Base-by-base conservation (phyloP, 768 basidiomycete species). In the Artomyces pyxidatus region DNA sequence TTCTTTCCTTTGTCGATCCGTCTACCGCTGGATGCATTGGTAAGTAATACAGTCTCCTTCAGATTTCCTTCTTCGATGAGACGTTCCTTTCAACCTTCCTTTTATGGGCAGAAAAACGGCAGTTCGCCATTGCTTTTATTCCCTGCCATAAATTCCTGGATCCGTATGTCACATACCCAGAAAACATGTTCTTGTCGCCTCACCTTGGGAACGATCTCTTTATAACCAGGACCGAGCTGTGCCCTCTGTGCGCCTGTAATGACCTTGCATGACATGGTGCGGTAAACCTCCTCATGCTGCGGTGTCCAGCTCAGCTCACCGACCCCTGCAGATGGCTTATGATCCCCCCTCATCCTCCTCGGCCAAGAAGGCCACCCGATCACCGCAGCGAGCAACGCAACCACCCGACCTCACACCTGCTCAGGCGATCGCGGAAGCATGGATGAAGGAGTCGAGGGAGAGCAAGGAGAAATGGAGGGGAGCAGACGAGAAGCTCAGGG, bases 371-470 rank as follows among this genome's bases (percentile, higher is more conserved):
- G 60, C 37, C 41, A 48, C 30, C 23, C 55, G 44, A 53, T 47
- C 47, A 32, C 49, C 46, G 27, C 39, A 45, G 16, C 49, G 49
- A 47, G 45, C 48, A 9, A 21, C 38, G 37, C 50, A 52, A 42
- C 17, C 37, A 40, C 38, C 54, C 21, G 50, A 54, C 32, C 37
- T 37, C 65, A 71, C 80, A 10, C 78, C 79, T 30, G 76, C 78
- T 4, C 77, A 80, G 53, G 73, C 77, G 25, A 85, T 88, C 61
- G 81, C 79, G 29, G 76, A 80, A 37, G 80, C 79, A 47, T 86
- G 85, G 85, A 76, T 72, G 59, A 66, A 69, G 42, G 80, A 83
- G 64, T 75, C 78, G n/a, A 50, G 62, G 12, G 77, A 83, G 63
- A 77, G 66, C 54, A 74, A 82, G 61, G 73, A 76, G 46, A 69